Conservation (phyloP, 176 grass and related monocot genomes). For the Aegilops bicornis region DNA sequence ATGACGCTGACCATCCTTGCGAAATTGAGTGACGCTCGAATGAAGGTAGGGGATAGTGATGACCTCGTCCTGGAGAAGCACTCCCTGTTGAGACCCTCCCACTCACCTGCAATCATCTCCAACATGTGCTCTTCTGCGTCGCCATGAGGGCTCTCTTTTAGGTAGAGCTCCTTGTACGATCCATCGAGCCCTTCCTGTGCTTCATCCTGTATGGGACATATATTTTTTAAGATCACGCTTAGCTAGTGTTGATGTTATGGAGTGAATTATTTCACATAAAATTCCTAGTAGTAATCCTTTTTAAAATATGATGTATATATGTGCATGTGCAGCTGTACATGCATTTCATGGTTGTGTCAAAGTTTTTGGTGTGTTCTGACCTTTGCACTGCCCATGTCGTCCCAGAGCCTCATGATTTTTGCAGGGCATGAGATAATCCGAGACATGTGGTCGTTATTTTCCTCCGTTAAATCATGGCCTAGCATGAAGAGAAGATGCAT, state of each 20-base stretch:
- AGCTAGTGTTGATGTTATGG: no score
- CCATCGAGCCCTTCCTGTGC: slow-evolving; percentile 57
- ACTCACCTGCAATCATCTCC: slow-evolving; percentile 37
- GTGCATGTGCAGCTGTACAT: no score
- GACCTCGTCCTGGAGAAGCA: slow-evolving; percentile 32
- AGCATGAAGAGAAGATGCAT: slow-evolving; percentile 29
- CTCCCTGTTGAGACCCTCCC: slow-evolving; percentile 72
- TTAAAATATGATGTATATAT: no score
- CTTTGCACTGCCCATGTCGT: slow-evolving; percentile 71
- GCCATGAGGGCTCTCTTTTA: slow-evolving; percentile 43
- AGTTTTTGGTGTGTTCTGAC: not conserved
- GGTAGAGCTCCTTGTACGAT: slow-evolving; percentile 49
- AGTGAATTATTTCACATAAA: no score
- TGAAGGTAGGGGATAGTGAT: slow-evolving; percentile 17
- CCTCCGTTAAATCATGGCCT: slow-evolving; percentile 26
- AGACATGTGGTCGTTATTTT: not conserved
- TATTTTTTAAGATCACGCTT: not conserved
- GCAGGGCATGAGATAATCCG: slow-evolving; percentile 32
- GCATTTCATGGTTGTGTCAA: no score
- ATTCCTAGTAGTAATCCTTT: no score
- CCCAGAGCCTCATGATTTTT: slow-evolving; percentile 63
- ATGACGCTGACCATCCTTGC: slow-evolving; percentile 64
- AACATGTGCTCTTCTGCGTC: slow-evolving; percentile 33
- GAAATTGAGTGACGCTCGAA: not conserved
- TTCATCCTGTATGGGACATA: slow-evolving; percentile 54